A percentile compares a stretch with the other conserved stretches of the same genome.
Evolutionary conservation across 106 monocot species (phyloP).

Genomic region (Dendrobium nobile): DNA sequence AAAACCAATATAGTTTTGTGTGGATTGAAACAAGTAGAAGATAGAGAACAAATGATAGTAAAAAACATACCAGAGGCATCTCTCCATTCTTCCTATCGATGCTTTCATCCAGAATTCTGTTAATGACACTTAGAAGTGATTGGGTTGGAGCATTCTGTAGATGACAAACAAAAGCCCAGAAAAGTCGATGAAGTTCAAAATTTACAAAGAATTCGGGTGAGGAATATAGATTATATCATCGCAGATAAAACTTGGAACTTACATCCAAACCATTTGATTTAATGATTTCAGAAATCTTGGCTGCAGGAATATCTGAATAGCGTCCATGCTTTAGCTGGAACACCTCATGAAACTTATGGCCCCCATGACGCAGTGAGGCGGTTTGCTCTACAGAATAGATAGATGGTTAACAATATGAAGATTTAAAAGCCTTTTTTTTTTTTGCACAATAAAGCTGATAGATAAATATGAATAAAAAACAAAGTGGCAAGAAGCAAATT

Average conservation of each 20-base stretch:
- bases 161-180: not conserved
- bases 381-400: slow-evolving; percentile 24
- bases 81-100: slow-evolving; percentile 84
- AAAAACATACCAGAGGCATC: slow-evolving; percentile 80
- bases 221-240: not conserved
- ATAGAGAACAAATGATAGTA: not conserved
- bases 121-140: slow-evolving; percentile 66
- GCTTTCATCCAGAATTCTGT: slow-evolving; percentile 84
- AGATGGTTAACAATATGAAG: not conserved
- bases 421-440: not conserved
- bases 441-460: not conserved
- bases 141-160: slow-evolving; percentile 82
- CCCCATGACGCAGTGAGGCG: slow-evolving; percentile 35
- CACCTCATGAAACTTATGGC: slow-evolving; percentile 63
- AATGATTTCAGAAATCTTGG: slow-evolving; percentile 76
- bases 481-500: not conserved
- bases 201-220: not conserved
- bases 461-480: not conserved
- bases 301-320: slow-evolving; percentile 71
- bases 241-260: slow-evolving; percentile 18
- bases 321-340: slow-evolving; percentile 65
- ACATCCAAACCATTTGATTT: slow-evolving; percentile 82
- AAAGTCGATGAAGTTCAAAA: not conserved
- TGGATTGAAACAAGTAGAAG: slow-evolving; percentile 2
- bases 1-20: not conserved